Percentiles rank a stretch among this genome's conserved stretches.
Evolutionary conservation across 371 early-diverging fungal species (phyloP).

Genomic region (Actinomucor elegans): DNA sequence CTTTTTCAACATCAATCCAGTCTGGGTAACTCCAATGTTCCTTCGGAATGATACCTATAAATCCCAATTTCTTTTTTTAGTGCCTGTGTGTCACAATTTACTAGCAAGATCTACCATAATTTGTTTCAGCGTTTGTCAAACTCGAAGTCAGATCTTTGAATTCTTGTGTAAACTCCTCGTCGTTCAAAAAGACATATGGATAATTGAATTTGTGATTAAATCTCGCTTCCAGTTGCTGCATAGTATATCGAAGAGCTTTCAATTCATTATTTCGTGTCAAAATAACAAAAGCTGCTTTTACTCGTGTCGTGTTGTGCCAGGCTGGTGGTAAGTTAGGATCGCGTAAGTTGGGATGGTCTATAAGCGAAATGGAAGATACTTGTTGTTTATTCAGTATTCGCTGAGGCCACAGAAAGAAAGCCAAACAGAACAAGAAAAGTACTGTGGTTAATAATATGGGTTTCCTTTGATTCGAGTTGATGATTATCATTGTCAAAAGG

Average conservation of each 20-base stretch:
- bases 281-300: constrained; percentile 69
- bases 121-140: constrained; percentile 53
- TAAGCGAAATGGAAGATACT: neutral
- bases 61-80: too few relatives aligned
- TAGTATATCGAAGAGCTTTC: constrained; percentile 59
- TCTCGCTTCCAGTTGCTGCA: constrained; percentile 76
- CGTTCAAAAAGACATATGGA: constrained; percentile 87
- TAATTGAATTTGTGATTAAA: constrained; percentile 85
- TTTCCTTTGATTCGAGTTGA: constrained; percentile 22
- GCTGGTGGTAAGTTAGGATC: constrained; percentile 21
- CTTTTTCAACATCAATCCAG: constrained; percentile 76
- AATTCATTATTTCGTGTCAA: constrained; percentile 76
- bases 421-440: constrained; percentile 1
- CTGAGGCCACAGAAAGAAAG: constrained; percentile 21
- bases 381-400: constrained; percentile 2
- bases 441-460: constrained; percentile 11
- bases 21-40: constrained; percentile 84
- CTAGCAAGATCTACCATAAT: constrained; percentile 33
- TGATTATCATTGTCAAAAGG: constrained; percentile 13
- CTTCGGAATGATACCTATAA: constrained; percentile 66
- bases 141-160: constrained; percentile 64
- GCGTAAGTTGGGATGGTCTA: constrained; percentile 24
- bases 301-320: constrained; percentile 39
- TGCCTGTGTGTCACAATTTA: too few relatives aligned
- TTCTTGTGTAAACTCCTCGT: constrained; percentile 75